These are phyloP conservation scores for Botrytis byssoidea DNA, from an alignment of 2,329 filamentous ascomycete species.

Conservation along the genomic window DNA sequence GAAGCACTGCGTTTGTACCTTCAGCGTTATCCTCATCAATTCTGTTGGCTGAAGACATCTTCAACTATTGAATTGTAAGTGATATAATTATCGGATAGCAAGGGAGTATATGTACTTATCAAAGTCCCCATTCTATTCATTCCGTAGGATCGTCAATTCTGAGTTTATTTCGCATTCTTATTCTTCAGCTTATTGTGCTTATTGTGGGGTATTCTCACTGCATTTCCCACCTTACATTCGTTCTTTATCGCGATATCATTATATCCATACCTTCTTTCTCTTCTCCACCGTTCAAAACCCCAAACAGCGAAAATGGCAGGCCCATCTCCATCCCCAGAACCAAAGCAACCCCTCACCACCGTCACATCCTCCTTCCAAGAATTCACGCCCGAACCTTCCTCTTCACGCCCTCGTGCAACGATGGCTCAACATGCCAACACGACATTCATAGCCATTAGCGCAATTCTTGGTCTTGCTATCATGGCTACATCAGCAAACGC, in stretches of 20 bases:
- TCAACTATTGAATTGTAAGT: constrained; percentile 11
- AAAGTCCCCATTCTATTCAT: not conserved
- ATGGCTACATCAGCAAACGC: constrained; percentile 56
- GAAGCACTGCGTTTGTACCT: not conserved
- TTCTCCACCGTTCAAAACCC: not conserved
- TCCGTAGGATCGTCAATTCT: not conserved
- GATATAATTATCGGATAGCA: not conserved
- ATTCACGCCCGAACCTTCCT: constrained; percentile 17
- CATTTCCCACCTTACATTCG: not conserved
- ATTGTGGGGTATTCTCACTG: not conserved
- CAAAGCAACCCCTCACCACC: constrained; percentile 5
- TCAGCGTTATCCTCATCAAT: constrained; percentile 10
- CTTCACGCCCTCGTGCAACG: constrained; percentile 41
- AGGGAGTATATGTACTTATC: constrained; percentile 12
- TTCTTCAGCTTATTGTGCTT: constrained; percentile 15
- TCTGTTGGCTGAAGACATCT: not conserved
- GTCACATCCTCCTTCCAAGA: constrained; percentile 11
- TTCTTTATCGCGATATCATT: not conserved
- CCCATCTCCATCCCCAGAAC: constrained; percentile 6
- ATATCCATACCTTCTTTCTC: not conserved
- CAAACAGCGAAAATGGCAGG: constrained; percentile 14
- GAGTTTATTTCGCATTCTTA: not conserved
- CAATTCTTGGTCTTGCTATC: constrained; percentile 52
- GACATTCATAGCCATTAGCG: constrained; percentile 49
- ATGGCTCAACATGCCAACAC: constrained; percentile 41